Conservation (phyloP, 495 filamentous ascomycete genomes). For the Daldinia childiae region DNA sequence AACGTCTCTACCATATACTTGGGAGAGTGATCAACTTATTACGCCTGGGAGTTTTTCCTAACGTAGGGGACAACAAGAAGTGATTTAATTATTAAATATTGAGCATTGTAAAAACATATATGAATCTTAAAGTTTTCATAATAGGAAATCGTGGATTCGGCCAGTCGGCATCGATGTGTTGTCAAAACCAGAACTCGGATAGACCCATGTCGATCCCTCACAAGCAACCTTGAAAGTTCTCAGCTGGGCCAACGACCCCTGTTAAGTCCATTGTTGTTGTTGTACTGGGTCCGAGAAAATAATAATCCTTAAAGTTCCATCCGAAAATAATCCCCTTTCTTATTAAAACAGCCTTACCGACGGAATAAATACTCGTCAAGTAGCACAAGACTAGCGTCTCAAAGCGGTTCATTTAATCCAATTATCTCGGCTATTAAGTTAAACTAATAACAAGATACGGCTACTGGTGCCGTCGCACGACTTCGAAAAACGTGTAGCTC, state of each 20-base stretch:
- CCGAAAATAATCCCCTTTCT: not conserved
- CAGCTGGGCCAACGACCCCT: slow-evolving; percentile 5
- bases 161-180: slow-evolving; percentile 25
- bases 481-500: not conserved
- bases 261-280: not conserved
- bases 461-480: not conserved
- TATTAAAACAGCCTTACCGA: not conserved
- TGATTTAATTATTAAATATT: not conserved
- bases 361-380: not conserved
- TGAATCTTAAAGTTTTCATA: not conserved
- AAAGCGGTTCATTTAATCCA: not conserved
- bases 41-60: too few species aligned
- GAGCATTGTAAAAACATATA: not conserved
- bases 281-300: slow-evolving; percentile 1
- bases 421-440: too few species aligned
- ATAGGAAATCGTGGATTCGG: not conserved
- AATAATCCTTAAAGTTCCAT: not conserved
- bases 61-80: too few species aligned
- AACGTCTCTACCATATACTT: not conserved
- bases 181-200: slow-evolving; percentile 25
- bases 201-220: slow-evolving; percentile 20
- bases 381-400: not conserved
- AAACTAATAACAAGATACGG: too few species aligned
- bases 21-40: not conserved
- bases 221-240: not conserved